Conservation (phyloP, 1,139 yeast species). For the Debaryomycetaceae sp. region DNA sequence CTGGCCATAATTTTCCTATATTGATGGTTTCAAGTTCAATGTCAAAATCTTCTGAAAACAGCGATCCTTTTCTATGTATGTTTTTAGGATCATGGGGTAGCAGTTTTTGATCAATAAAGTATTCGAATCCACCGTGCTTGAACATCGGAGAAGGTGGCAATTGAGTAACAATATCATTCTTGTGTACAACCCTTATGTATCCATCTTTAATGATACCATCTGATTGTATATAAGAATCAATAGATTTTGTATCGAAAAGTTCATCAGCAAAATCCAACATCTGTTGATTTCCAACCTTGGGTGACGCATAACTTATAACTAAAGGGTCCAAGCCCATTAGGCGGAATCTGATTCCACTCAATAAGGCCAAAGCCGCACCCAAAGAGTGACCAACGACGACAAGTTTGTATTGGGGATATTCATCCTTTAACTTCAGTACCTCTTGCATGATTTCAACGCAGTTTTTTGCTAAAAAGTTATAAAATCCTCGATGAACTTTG, state of each 20-base stretch:
- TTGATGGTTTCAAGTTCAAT: neutral
- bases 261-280: slow-evolving; percentile 51
- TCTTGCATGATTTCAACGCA: slow-evolving; percentile 31
- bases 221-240: slow-evolving; percentile 10
- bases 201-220: slow-evolving; percentile 24
- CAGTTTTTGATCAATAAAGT: slow-evolving; percentile 38
- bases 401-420: slow-evolving; percentile 46
- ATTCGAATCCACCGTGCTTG: slow-evolving; percentile 49
- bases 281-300: slow-evolving; percentile 54
- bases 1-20: slow-evolving; percentile 18
- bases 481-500: slow-evolving; percentile 58
- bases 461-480: slow-evolving; percentile 38
- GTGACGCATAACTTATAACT: slow-evolving; percentile 58
- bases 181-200: slow-evolving; percentile 51
- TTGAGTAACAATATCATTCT: slow-evolving; percentile 53
- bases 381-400: slow-evolving; percentile 67
- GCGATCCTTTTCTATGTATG: slow-evolving; percentile 20
- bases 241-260: slow-evolving; percentile 36
- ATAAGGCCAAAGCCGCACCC: slow-evolving; percentile 65
- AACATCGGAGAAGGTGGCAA: slow-evolving; percentile 51
- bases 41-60: neutral
- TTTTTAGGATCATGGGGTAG: slow-evolving; percentile 45
- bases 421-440: slow-evolving; percentile 24
- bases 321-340: slow-evolving; percentile 49
- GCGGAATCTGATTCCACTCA: slow-evolving; percentile 58